Conservation (phyloP, 2,329 filamentous ascomycete species). For the Mycosphaerella sp. region DNA sequence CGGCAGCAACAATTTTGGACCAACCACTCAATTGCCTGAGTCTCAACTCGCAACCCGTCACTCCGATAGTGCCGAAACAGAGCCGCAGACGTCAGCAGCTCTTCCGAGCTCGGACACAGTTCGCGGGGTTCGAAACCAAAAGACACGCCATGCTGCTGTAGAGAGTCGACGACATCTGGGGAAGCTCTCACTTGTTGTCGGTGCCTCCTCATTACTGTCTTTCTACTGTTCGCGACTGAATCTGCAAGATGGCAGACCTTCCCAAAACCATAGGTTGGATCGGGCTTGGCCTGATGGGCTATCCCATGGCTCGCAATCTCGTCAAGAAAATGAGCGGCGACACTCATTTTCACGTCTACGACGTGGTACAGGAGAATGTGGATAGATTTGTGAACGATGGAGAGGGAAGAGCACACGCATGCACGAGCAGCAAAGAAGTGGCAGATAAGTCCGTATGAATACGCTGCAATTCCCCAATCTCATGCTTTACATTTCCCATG, state of each 20-base stretch:
- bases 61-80: conserved; percentile 8
- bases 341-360: conserved; percentile 44
- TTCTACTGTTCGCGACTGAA: not conserved
- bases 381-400: conserved; percentile 41
- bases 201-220: not conserved
- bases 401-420: conserved; percentile 36
- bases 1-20: too few species aligned
- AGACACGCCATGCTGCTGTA: not conserved
- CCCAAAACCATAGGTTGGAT: conserved; percentile 43
- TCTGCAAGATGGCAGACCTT: conserved; percentile 21
- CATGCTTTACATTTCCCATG: not conserved
- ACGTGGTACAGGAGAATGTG: conserved; percentile 41
- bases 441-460: conserved; percentile 44
- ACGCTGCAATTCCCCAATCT: not conserved
- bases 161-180: not conserved
- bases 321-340: conserved; percentile 41
- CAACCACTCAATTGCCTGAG: too few species aligned
- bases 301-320: conserved; percentile 48
- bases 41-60: not conserved
- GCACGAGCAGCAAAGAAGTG: conserved; percentile 43
- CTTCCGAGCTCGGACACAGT: conserved; percentile 9
- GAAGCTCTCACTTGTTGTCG: not conserved
- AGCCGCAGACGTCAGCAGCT: conserved; percentile 4
- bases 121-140: conserved; percentile 8
- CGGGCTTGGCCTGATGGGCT: conserved; percentile 51